Percentiles rank a stretch among this genome's conserved stretches.
phyloP scores from a whole-genome alignment of 257 asterid genomes.

The Galeopsis tetrahit region DNA sequence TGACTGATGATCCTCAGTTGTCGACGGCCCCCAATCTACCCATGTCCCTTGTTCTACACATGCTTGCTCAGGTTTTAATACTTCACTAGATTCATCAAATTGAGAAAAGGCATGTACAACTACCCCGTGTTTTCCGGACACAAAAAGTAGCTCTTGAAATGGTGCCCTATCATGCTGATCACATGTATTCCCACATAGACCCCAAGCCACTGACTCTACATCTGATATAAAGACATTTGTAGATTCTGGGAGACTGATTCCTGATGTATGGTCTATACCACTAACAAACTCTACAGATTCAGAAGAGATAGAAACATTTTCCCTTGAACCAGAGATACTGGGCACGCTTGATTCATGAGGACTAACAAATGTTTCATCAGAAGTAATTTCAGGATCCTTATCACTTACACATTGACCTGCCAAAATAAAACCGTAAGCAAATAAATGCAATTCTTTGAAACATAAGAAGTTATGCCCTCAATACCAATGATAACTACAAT shows the following conservation, averaged over 20 bases:
- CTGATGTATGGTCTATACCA: constrained; percentile 36
- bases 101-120: constrained; percentile 79
- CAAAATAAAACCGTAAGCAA: constrained; percentile 7
- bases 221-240: constrained; percentile 59
- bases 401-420: constrained; percentile 48
- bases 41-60: constrained; percentile 66
- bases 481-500: constrained; percentile 10
- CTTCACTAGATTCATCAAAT: constrained; percentile 41
- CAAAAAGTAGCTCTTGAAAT: constrained; percentile 78
- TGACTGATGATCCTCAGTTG: constrained; percentile 47
- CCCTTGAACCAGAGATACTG: constrained; percentile 41
- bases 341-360: constrained; percentile 41
- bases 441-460: constrained; percentile 25
- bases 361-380: constrained; percentile 36
- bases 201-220: constrained; percentile 90
- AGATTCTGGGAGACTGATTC: constrained; percentile 41
- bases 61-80: constrained; percentile 40
- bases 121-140: constrained; percentile 76
- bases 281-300: constrained; percentile 43
- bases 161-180: constrained; percentile 61
- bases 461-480: constrained; percentile 25
- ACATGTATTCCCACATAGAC: constrained; percentile 56
- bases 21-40: constrained; percentile 87
- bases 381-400: constrained; percentile 46
- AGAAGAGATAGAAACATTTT: constrained; percentile 44